Base-by-base conservation (phyloP, 768 basidiomycete species). In the Cystobasidium tubakii region DNA sequence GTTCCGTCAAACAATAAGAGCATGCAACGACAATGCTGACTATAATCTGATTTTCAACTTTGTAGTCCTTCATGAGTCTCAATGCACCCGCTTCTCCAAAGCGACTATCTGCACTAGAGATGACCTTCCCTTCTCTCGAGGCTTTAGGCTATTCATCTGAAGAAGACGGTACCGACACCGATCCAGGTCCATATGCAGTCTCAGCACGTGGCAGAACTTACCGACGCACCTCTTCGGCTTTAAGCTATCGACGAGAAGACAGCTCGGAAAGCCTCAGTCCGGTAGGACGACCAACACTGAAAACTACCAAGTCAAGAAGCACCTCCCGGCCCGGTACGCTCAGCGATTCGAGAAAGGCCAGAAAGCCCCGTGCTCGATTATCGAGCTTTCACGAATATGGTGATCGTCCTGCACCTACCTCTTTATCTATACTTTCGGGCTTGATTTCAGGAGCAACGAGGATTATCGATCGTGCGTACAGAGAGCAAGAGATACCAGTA, bases 101-200 rank as follows among this genome's bases (percentile, higher is more conserved):
- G 39, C 23, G 69, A 60, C 69, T 71, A 12, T 71, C 69, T 21
- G 69, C 69, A 21, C 36, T 71, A 29, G 69, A 71, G 69, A 34
- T 71, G 23, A 71, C 69, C 17, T 71, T 71, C 29, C 69, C 69
- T 13, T 71, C 69, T 13, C 36, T 71, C 1, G 69, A 71, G 13
- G 69, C 69, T 57, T 39, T 42, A n/a, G 69, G 69, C 29, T 71
- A 71, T 44, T 71, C 69, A 27, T 71, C 69, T 34, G 69, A 71
- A 17, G 69, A 62, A 55, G 69, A 71, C 17, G 55, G 55, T 23
- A 55, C 29, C 54, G 69, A 71, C 43, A 55, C 29, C 33, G 69
- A 71, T 27, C 69, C 69, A 9, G 69, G 69, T 21, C 69, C 69
- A 31, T 71, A 71, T 44, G 69, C 63, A 6, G 69, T 39, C 23